phyloP scores from a whole-genome alignment of 75 land plant genomes.

The Pinus tabuliformis region DNA sequence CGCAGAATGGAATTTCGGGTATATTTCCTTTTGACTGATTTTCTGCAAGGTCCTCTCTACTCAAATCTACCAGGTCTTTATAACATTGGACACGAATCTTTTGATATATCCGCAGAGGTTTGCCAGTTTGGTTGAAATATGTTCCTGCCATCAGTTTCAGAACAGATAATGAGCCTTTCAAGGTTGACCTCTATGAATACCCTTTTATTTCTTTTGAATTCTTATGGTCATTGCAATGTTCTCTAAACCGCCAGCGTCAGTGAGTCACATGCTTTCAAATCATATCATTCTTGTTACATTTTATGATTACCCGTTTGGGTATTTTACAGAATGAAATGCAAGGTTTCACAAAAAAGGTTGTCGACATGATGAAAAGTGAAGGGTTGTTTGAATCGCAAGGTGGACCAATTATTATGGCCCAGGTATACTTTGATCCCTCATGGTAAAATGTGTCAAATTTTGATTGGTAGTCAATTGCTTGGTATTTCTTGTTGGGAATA shows the following conservation, averaged over 20 bases:
- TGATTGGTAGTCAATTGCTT: too few species aligned
- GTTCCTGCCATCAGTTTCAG: constrained; percentile 92
- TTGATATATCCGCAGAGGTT: constrained; percentile 51
- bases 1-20: constrained; percentile 74
- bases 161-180: constrained; percentile 84
- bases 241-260: background rate
- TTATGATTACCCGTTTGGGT: too few species aligned
- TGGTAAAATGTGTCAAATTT: too few species aligned
- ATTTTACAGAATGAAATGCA: constrained; percentile 68
- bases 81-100: background rate
- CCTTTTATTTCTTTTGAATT: background rate
- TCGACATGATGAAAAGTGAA: constrained; percentile 64
- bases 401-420: constrained; percentile 74
- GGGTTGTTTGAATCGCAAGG: constrained; percentile 69
- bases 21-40: constrained; percentile 2
- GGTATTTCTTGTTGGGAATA: too few species aligned
- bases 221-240: background rate
- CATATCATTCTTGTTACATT: background rate
- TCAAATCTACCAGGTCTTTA: background rate
- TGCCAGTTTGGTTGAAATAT: constrained; percentile 90
- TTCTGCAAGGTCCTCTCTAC: background rate
- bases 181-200: constrained; percentile 42
- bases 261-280: background rate
- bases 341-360: constrained; percentile 68
- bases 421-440: too few species aligned